Evolutionary conservation across 2,329 filamentous ascomycete species (phyloP), one percentile per base, ranked within the genome.

Genomic region (Emericellopsis atlantica): DNA sequence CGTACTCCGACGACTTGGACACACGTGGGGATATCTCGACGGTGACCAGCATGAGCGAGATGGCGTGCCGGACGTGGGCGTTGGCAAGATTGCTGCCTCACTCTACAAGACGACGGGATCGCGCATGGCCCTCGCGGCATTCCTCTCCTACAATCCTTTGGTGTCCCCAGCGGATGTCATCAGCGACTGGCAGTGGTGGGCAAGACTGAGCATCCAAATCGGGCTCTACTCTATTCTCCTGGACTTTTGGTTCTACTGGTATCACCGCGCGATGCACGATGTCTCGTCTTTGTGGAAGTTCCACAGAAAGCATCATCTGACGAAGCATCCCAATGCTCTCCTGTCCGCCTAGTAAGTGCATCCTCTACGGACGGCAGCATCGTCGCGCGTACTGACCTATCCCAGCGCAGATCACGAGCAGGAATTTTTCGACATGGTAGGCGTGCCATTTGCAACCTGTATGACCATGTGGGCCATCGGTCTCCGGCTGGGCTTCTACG

Each of bases 261-360:
- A 65, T 43, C 62, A 65, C 47, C 57, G 62, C 2, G 32, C 54
- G 15, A 65, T 64, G 59, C 63, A 66, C 45, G 61, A 64, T 29
- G 41, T 59, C 15, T 48, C 50, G 18, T 44, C 41, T 1, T 54
- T 66, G 6, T 66, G 63, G 63, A 42, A 42, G 22, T 52, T 45
- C 44, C 64, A 67, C 50, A 59, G 62, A 39, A 66, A 62, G 1
- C 64, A 67, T 41, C 64, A 67, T 45, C 50, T 67, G 8, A 65
- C 62, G 34, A 66, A 66, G 44, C 63, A 66, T 40, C 63, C 63
- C 5, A 64, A 46, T 22, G 40, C 63, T 2, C 54, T 66, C 0
- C 49, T 67, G 1, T 57, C 60, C 0, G 51, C 60, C 4, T 67
- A 66, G 26, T 29, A 29, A 29, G 26, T 29, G 26, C 9, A 29